A percentile compares a stretch with the other conserved stretches of the same genome.
Conservation (phyloP, 352 stramenopile genomes). For the Globisporangium mamillatum region DNA sequence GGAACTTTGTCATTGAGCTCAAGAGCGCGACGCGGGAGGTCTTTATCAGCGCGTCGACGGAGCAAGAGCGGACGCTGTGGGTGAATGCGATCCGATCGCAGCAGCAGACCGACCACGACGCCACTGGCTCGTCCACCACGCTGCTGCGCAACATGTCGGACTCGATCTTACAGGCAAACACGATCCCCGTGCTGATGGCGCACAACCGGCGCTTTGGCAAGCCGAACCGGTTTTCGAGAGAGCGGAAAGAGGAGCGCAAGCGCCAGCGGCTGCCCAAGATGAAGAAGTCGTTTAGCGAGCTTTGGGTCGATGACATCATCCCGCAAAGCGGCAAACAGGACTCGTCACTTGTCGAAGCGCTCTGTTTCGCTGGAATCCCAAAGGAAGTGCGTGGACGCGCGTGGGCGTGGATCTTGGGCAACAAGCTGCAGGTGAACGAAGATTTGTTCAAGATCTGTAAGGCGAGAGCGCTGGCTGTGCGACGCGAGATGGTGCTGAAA, state of each 20-base stretch:
- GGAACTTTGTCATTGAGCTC: slow-evolving; percentile 82
- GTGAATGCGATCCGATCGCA: slow-evolving; percentile 48
- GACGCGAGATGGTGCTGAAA: slow-evolving; percentile 73
- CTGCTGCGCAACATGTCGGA: slow-evolving; percentile 43
- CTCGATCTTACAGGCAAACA: slow-evolving; percentile 27
- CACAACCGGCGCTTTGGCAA: slow-evolving; percentile 25
- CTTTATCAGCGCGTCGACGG: slow-evolving; percentile 73
- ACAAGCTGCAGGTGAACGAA: slow-evolving; percentile 83
- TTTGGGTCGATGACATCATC: slow-evolving; percentile 75
- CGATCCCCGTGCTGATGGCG: slow-evolving; percentile 18
- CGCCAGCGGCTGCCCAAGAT: slow-evolving; percentile 59
- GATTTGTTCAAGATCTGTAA: slow-evolving; percentile 85
- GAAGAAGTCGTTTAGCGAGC: slow-evolving; percentile 71
- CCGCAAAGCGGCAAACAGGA: slow-evolving; percentile 21
- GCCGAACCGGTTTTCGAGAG: slow-evolving; percentile 45
- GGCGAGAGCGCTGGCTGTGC: slow-evolving; percentile 61
- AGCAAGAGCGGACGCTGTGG: slow-evolving; percentile 70
- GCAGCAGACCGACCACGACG: slow-evolving; percentile 31
- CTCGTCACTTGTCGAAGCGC: slow-evolving; percentile 39
- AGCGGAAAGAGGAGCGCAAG: slow-evolving; percentile 59
- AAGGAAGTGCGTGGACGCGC: slow-evolving; percentile 79
- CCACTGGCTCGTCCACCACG: slow-evolving; percentile 23
- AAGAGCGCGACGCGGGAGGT: slow-evolving; percentile 43
- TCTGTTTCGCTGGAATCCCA: slow-evolving; percentile 80
- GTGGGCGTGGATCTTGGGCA: slow-evolving; percentile 80